Evolutionary conservation across 345 rosid genomes (phyloP).

Genomic region (Eutrema japonicum): DNA sequence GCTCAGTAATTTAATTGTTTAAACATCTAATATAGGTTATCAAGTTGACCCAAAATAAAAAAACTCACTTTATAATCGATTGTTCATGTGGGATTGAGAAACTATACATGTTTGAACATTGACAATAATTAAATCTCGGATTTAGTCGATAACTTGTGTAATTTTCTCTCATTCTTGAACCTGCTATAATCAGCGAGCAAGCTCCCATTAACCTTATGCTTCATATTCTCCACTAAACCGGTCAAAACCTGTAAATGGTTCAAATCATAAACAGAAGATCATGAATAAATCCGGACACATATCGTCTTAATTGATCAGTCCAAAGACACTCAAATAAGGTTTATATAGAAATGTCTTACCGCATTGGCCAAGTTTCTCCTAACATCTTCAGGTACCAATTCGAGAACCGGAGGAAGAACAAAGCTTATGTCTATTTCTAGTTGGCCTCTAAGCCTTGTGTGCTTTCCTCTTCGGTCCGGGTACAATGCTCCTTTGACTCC

Average conservation of each 20-base stretch:
- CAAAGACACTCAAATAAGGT: not conserved
- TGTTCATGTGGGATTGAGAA: conserved; percentile 15
- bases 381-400: conserved; percentile 71
- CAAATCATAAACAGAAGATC: not conserved
- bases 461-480: conserved; percentile 54
- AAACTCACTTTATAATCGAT: not conserved
- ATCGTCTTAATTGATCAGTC: not conserved
- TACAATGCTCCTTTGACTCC: conserved; percentile 72
- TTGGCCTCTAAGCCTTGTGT: conserved; percentile 73
- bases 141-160: not conserved
- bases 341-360: conserved; percentile 46
- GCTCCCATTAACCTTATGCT: conserved; percentile 74
- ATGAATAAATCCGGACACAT: not conserved
- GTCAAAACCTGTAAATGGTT: conserved; percentile 55
- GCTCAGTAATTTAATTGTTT: too few species aligned
- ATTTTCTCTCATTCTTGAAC: conserved; percentile 59
- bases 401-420: conserved; percentile 74
- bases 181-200: conserved; percentile 76
- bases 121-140: not conserved
- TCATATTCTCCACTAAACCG: conserved; percentile 76
- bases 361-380: conserved; percentile 60
- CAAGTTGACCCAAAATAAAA: too few species aligned
- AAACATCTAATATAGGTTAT: too few species aligned
- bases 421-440: conserved; percentile 76
- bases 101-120: conserved; percentile 27